These are phyloP conservation scores for Creolimax fragrantissima DNA, from an alignment of 78 protist genomes.

Conservation along the genomic window DNA sequence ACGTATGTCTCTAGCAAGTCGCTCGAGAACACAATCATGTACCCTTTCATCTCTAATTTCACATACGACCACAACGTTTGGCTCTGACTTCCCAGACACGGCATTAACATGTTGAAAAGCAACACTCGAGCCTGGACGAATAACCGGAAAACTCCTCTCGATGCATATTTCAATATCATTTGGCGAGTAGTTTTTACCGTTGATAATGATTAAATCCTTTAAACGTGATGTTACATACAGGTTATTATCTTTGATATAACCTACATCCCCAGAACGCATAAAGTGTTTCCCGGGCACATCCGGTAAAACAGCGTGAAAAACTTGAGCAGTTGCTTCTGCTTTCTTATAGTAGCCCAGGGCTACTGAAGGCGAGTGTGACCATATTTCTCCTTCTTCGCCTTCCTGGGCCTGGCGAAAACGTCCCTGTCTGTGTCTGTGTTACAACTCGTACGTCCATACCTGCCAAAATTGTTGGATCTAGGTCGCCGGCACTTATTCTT, in stretches of 20 bases:
- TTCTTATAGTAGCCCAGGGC: not conserved
- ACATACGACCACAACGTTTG: not conserved
- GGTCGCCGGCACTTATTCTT: not conserved
- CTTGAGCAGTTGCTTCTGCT: not conserved
- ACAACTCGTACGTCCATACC: not conserved
- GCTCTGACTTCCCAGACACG: too few species aligned
- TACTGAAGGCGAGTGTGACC: not conserved
- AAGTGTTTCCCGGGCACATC: not conserved
- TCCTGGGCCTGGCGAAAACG: not conserved
- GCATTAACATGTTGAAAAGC: not conserved
- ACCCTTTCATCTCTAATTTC: not conserved
- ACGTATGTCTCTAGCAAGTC: not conserved
- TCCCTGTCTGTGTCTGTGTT: not conserved
- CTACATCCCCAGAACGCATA: not conserved
- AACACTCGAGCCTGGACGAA: slow-evolving; percentile 2
- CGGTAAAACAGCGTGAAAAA: not conserved
- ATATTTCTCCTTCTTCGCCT: not conserved
- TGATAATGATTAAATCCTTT: not conserved
- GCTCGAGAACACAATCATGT: not conserved
- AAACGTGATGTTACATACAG: not conserved
- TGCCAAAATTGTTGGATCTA: not conserved
- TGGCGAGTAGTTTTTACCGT: not conserved
- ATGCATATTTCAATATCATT: not conserved
- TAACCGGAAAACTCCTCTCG: not conserved
- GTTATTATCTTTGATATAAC: not conserved